Evolutionary conservation across 371 early-diverging fungal species (phyloP).

Genomic region (Mortierella sp.): DNA sequence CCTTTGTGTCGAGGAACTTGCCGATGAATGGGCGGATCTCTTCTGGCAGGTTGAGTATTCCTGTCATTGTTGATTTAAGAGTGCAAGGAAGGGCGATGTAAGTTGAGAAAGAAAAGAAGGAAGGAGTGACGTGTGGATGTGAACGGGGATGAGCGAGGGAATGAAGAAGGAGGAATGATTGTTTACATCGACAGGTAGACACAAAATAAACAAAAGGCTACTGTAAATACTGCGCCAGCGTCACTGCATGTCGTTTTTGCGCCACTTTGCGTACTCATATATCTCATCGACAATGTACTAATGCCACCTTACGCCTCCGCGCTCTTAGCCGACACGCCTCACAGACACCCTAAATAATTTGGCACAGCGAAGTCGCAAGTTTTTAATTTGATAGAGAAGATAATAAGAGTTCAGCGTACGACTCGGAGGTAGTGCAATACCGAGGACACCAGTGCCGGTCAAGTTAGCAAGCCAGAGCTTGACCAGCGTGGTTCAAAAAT

Average conservation of each 20-base stretch:
- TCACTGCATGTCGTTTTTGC: too few relatives aligned
- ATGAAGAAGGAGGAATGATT: too few relatives aligned
- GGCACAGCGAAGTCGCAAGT: too few relatives aligned
- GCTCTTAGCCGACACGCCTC: too few relatives aligned
- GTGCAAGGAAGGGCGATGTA: not conserved
- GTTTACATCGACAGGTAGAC: too few relatives aligned
- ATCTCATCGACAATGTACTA: too few relatives aligned
- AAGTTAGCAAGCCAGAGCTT: slow-evolving; percentile 56
- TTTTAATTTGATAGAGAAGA: slow-evolving; percentile 8
- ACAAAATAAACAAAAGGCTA: too few relatives aligned
- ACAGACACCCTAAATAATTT: too few relatives aligned
- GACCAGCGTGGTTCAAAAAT: slow-evolving; percentile 46
- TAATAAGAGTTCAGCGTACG: slow-evolving; percentile 47
- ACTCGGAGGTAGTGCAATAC: slow-evolving; percentile 58
- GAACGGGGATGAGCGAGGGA: not conserved
- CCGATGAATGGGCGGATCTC: slow-evolving; percentile 9
- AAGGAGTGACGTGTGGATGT: not conserved
- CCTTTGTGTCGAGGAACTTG: not conserved
- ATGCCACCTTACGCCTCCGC: too few relatives aligned
- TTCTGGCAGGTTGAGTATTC: not conserved
- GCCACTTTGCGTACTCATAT: too few relatives aligned
- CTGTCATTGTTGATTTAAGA: not conserved
- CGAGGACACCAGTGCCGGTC: slow-evolving; percentile 55
- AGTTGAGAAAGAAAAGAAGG: not conserved
- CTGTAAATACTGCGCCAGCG: too few relatives aligned